A percentile compares a stretch with the other conserved stretches of the same genome.
phyloP scores from a whole-genome alignment of 2,329 filamentous ascomycete genomes.

The Blumeria graminis region DNA sequence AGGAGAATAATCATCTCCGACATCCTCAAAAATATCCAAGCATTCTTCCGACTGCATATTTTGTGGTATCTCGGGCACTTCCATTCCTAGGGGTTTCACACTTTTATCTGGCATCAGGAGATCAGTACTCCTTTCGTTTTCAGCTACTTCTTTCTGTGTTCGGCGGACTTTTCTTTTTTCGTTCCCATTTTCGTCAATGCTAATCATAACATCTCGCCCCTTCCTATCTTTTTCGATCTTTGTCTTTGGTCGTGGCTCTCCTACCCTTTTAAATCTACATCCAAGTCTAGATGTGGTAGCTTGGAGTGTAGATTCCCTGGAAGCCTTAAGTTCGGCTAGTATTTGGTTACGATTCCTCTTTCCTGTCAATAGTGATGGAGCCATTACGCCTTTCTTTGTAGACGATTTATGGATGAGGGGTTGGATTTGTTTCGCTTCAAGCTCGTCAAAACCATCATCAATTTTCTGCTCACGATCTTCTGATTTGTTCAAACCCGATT shows the following conservation, averaged over 20 bases:
- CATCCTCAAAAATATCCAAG: conserved; percentile 40
- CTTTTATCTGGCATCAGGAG: conserved; percentile 29
- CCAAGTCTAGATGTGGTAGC: conserved; percentile 27
- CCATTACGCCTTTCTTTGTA: conserved; percentile 34
- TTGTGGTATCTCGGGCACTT: conserved; percentile 32
- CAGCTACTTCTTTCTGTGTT: conserved; percentile 19
- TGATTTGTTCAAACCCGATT: conserved; percentile 6
- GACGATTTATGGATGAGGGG: conserved; percentile 24
- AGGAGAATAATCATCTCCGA: conserved; percentile 42
- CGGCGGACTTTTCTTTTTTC: conserved; percentile 41
- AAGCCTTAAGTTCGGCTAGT: conserved; percentile 39
- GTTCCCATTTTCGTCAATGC: conserved; percentile 39
- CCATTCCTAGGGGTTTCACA: conserved; percentile 36
- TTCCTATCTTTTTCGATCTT: conserved; percentile 36
- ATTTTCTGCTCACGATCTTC: conserved; percentile 20
- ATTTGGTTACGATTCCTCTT: conserved; percentile 43
- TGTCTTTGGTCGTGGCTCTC: conserved; percentile 26
- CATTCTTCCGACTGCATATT: conserved; percentile 25
- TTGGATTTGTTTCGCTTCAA: conserved; percentile 30
- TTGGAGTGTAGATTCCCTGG: conserved; percentile 28
- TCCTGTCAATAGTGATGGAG: conserved; percentile 29
- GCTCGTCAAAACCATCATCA: conserved; percentile 40
- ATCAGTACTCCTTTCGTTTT: conserved; percentile 18
- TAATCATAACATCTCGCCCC: conserved; percentile 38
- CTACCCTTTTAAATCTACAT: conserved; percentile 40